A percentile compares a stretch with the other conserved stretches of the same genome.
phyloP scores from a whole-genome alignment of 2,329 filamentous ascomycete genomes.

The Alternaria metachromatica region DNA sequence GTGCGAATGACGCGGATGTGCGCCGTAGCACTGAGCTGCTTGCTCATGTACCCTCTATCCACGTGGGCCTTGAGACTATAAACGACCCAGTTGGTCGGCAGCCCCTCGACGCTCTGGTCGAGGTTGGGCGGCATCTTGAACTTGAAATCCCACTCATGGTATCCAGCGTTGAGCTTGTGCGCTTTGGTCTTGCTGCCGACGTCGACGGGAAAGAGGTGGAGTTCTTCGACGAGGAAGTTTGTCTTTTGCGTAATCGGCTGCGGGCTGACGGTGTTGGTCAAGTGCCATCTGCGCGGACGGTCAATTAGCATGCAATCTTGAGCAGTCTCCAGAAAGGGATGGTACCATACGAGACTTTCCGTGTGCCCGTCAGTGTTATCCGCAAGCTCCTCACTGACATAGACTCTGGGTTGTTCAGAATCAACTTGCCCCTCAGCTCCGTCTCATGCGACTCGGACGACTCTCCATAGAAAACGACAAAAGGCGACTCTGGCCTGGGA shows the following conservation, averaged over 20 bases:
- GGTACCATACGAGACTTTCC: slow-evolving; percentile 54
- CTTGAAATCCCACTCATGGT: slow-evolving; percentile 59
- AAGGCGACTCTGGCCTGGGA: slow-evolving; percentile 53
- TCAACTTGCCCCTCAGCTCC: slow-evolving; percentile 55
- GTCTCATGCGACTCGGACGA: slow-evolving; percentile 54
- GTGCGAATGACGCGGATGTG: slow-evolving; percentile 59
- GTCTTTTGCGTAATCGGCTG: slow-evolving; percentile 56
- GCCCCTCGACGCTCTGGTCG: slow-evolving; percentile 89
- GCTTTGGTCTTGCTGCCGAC: slow-evolving; percentile 42
- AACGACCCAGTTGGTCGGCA: slow-evolving; percentile 83
- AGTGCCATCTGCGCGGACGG: slow-evolving; percentile 39
- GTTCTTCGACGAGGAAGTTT: slow-evolving; percentile 55
- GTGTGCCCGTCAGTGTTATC: slow-evolving; percentile 55
- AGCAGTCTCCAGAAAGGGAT: slow-evolving; percentile 1
- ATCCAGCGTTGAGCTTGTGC: slow-evolving; percentile 58
- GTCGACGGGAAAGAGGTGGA: slow-evolving; percentile 54
- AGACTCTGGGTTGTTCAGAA: slow-evolving; percentile 55
- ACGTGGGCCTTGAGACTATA: slow-evolving; percentile 93
- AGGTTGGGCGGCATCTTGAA: slow-evolving; percentile 56
- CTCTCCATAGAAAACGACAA: slow-evolving; percentile 59
- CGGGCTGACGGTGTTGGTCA: slow-evolving; percentile 48
- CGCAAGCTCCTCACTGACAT: slow-evolving; percentile 57
- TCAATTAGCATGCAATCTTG: slow-evolving; percentile 18
- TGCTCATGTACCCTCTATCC: slow-evolving; percentile 83
- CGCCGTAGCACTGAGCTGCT: slow-evolving; percentile 82